Percentiles rank a stretch among this genome's conserved stretches.
These are phyloP conservation scores for Eucalyptus pauciflora DNA, from an alignment of 345 rosid species.

Conservation along the genomic window DNA sequence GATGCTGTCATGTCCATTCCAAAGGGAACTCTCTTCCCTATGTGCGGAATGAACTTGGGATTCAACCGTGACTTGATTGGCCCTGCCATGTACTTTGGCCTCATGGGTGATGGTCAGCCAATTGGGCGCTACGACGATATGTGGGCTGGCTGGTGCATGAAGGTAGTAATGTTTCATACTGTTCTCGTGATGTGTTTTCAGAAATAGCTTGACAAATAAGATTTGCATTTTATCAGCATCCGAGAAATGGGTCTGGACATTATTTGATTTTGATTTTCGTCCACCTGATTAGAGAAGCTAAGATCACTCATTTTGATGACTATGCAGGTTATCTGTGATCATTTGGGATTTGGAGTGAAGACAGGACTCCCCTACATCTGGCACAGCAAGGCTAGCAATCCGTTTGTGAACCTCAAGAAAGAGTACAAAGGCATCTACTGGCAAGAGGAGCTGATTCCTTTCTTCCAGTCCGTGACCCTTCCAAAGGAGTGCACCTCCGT, in stretches of 20 bases:
- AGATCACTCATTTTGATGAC: neutral
- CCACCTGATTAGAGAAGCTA: neutral
- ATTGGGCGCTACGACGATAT: slow-evolving; percentile 41
- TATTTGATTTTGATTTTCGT: neutral
- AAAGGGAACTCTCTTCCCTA: slow-evolving; percentile 37
- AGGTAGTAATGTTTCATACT: slow-evolving; percentile 1
- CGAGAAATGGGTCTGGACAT: neutral
- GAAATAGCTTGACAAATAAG: neutral
- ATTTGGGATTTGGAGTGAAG: slow-evolving; percentile 33
- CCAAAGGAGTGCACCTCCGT: slow-evolving; percentile 35
- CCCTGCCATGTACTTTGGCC: slow-evolving; percentile 43
- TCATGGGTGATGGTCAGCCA: slow-evolving; percentile 48
- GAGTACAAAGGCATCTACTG: slow-evolving; percentile 40
- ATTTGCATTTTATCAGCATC: neutral
- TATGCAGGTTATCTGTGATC: slow-evolving; percentile 32
- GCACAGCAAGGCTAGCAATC: slow-evolving; percentile 47
- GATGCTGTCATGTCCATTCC: slow-evolving; percentile 40
- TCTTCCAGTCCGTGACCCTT: slow-evolving; percentile 27
- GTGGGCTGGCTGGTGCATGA: slow-evolving; percentile 52
- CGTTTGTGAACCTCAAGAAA: slow-evolving; percentile 36
- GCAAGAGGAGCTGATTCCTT: slow-evolving; percentile 44
- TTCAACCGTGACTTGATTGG: slow-evolving; percentile 40
- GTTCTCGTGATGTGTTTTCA: neutral
- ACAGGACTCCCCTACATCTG: slow-evolving; percentile 37
- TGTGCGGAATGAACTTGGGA: slow-evolving; percentile 39